Evolutionary conservation across 2,329 filamentous ascomycete genomes (phyloP), one percentile per base, ranked within the genome.

Genomic region (Ascochyta lentis): DNA sequence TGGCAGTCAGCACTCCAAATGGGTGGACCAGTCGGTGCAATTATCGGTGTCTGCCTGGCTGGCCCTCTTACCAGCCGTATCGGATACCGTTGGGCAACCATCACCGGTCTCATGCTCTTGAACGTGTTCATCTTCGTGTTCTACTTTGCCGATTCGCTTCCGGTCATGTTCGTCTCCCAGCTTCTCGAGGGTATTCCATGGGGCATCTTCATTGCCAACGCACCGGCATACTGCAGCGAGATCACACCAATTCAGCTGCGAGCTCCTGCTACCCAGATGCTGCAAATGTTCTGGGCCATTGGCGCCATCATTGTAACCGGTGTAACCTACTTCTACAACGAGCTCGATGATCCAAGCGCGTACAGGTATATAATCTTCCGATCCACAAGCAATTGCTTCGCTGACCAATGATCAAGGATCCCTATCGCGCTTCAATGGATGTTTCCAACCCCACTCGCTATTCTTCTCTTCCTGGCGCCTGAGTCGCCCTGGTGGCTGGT

Each of bases 271-370:
- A 88, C 85, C 2, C 82, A 84, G 73, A 87, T 84, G 81, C 64
- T 88, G 72, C 85, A 88, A 75, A 87, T 87, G 84, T 85, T 84
- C 76, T 88, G 85, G 85, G 82, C 84, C 16, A 83, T 88, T 66
- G 85, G 85, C 24, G 71, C 75, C 33, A 87, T 88, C 68, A 85
- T 88, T 54, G 85, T 87, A 23, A 82, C 79, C 29, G 84, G 74
- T 56, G 79, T 84, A 57, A 83, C 82, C 47, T 87, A 84, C 70
- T 67, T 72, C 43, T 86, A 85, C 76, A 77, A 85, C 54, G 34
- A 27, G 6, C 46, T 34, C 24, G 3, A 7, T 0, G 48, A 55
- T 23, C 4, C 39, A 1, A 44, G 12, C 13, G 67, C 69, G 7
- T 71, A 64, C 54, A 68, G 62, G 65, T 68, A 57, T 12, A 40